Percentiles rank a stretch among this genome's conserved stretches.
These are phyloP conservation scores for Cutaneotrichosporon spelunceum DNA, from an alignment of 1,284 basidiomycete species.

Conservation along the genomic window DNA sequence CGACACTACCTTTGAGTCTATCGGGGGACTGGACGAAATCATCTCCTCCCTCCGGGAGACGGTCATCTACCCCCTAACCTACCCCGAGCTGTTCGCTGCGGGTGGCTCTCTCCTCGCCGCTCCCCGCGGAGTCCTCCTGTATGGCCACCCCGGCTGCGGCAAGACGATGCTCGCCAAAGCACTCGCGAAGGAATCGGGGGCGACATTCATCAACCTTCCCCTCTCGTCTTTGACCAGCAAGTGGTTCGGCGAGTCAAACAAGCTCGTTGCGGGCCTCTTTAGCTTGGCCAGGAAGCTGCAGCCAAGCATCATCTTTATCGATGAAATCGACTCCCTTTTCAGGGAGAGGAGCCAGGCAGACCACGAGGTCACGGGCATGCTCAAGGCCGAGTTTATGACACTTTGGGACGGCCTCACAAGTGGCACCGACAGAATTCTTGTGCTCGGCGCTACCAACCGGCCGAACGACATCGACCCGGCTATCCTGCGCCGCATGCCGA, in stretches of 20 bases:
- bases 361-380: conserved; percentile 98
- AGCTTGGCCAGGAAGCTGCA: conserved; percentile 70
- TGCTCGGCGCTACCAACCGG: conserved; percentile 93
- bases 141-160: conserved; percentile 87
- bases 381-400: conserved; percentile 99
- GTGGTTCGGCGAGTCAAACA: conserved; percentile 99
- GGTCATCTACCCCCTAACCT: conserved; percentile 92
- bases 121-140: conserved; percentile 69
- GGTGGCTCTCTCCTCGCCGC: conserved; percentile 60
- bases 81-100: conserved; percentile 80
- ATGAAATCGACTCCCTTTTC: conserved; percentile 84
- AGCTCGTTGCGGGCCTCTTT: conserved; percentile 85
- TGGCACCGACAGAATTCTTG: conserved; percentile 72
- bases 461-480: conserved; percentile 84
- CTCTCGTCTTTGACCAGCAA: conserved; percentile 66
- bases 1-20: conserved; percentile 53
- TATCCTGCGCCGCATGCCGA: conserved; percentile 93
- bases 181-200: conserved; percentile 91
- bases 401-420: conserved; percentile 97
- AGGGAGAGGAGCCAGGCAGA: conserved; percentile 80
- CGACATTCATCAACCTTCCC: conserved; percentile 91
- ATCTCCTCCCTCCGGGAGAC: conserved; percentile 88
- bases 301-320: conserved; percentile 75
- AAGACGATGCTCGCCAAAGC: conserved; percentile 96
- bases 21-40: conserved; percentile 94